Conservation (phyloP, 1,139 yeast genomes). For the Meyerozyma athensensis region DNA sequence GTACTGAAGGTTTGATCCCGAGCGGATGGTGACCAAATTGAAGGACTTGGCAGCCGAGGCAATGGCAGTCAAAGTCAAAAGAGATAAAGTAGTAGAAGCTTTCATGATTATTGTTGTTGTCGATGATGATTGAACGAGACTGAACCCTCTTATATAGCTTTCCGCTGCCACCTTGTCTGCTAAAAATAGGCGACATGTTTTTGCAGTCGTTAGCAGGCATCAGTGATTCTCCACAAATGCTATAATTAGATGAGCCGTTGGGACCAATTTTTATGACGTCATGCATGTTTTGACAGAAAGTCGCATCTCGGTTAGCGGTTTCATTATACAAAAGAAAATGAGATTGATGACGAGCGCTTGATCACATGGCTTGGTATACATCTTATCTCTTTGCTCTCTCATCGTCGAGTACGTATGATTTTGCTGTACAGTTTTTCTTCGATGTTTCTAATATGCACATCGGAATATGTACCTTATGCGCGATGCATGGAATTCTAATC, state of each 20-base stretch:
- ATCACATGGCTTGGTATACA: too few species aligned
- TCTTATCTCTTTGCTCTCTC: background rate
- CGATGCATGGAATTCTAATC: too few species aligned
- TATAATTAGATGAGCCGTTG: slow-evolving; percentile 1
- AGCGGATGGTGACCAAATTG: slow-evolving; percentile 18
- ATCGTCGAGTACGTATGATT: too few species aligned
- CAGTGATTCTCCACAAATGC: background rate
- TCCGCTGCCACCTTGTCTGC: background rate
- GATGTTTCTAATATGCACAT: too few species aligned
- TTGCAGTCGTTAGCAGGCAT: too few species aligned
- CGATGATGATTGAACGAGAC: background rate
- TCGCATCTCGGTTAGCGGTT: slow-evolving; percentile 11
- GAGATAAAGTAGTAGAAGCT: slow-evolving; percentile 11
- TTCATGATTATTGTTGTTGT: slow-evolving; percentile 2
- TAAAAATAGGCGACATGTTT: background rate
- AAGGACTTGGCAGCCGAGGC: slow-evolving; percentile 22
- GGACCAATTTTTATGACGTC: background rate
- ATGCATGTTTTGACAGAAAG: background rate
- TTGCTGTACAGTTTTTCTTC: too few species aligned
- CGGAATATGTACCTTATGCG: too few species aligned
- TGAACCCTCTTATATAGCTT: background rate
- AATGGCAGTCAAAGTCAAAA: slow-evolving; percentile 17
- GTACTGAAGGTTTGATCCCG: slow-evolving; percentile 24
- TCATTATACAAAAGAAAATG: slow-evolving; percentile 11
- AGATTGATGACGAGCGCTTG: slow-evolving; percentile 10